Evolutionary conservation across 345 rosid species (phyloP), one percentile per base, ranked within the genome.

Genomic region (Rhodomyrtus tomentosa): DNA sequence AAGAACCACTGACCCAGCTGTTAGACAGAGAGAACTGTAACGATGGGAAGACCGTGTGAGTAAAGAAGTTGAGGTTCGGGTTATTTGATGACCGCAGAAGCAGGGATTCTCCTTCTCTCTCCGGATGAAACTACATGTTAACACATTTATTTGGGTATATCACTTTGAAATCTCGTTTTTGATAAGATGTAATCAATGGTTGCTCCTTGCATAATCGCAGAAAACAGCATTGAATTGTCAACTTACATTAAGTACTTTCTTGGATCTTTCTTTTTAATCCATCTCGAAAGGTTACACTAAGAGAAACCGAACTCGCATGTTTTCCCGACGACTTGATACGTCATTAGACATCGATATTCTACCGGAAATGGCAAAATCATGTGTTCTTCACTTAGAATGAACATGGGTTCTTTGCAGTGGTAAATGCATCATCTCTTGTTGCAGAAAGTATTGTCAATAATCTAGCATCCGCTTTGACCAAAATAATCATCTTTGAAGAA

Each of bases 1-100:
- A 83, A 83, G 74, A 82, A 51, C 85, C 87, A 55, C 56, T 84
- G 32, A 38, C 83, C 32, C 85, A 62, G 48, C 58, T 82, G 87
- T 86, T 82, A 84, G n/a, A n/a, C n/a, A 84, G 86, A 12, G 82
- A 40, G 42, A 68, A 83, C 10, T 80, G 73, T 40, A 29, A 81
- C 27, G 86, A 83, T n/a, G 52, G 10, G n/a, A 29, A 21, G 45
- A 4, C 10, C 10, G n/a, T n/a, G n/a, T n/a, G 16, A 62, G 9
- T 29, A 5, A 18, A 68, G 45, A 32, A 42, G 9, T 68, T 68
- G 76, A 32, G 24, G 9, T 68, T 68, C 13, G 22, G 24, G 42
- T 36, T 29, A 18, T 1, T 62, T 62, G 12, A 7, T 62, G 32
- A 62, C 42, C 5, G 12, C 42, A 62, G 45, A 62, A 62, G 76